phyloP scores from a whole-genome alignment of 768 basidiomycete genomes.

The Lyophyllum atratum region DNA sequence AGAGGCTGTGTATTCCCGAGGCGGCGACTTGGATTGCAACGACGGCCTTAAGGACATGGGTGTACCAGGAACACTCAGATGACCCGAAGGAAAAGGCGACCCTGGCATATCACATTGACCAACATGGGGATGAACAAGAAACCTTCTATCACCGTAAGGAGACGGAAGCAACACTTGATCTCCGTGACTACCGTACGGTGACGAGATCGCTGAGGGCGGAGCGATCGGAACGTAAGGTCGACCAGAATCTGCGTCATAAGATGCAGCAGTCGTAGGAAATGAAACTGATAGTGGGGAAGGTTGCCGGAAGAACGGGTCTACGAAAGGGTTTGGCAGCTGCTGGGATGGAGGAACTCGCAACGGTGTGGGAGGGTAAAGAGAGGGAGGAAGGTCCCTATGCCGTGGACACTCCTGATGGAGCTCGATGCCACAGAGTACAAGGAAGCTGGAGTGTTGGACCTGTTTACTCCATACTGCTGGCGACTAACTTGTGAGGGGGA shows the following conservation, averaged over 20 bases:
- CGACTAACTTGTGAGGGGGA: background rate
- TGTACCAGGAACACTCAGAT: conserved; percentile 9
- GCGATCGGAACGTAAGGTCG: background rate
- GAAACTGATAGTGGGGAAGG: conserved; percentile 9
- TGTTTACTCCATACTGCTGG: background rate
- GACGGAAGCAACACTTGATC: background rate
- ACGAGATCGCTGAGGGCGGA: background rate
- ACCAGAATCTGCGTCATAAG: background rate
- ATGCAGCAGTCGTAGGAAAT: background rate
- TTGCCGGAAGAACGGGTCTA: conserved; percentile 21
- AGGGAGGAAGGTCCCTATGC: background rate
- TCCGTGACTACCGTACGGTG: background rate
- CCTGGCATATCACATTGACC: background rate
- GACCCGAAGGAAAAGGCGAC: background rate
- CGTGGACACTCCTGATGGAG: background rate
- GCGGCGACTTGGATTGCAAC: conserved; percentile 1
- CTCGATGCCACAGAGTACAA: background rate
- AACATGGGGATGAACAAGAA: background rate
- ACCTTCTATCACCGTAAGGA: background rate
- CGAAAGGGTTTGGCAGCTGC: conserved; percentile 18
- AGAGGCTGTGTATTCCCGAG: conserved; percentile 6
- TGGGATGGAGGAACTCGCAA: background rate
- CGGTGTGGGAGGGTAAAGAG: background rate
- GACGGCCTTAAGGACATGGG: conserved; percentile 8
- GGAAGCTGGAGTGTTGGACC: conserved; percentile 6